Evolutionary conservation across 2,329 filamentous ascomycete genomes (phyloP), one percentile per base, ranked within the genome.

Genomic region (Zalaria sp.): DNA sequence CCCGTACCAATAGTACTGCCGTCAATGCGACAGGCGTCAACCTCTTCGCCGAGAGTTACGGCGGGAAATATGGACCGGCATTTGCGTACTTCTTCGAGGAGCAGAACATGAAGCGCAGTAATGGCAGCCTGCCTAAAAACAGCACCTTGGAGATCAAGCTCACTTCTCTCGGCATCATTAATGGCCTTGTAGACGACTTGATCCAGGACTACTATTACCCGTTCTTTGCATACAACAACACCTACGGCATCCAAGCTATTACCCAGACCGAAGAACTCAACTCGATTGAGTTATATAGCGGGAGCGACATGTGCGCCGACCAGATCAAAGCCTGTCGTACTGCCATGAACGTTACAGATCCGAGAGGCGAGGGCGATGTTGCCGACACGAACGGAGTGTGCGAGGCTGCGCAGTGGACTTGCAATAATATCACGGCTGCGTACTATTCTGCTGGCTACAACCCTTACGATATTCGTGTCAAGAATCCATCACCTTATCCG

Each of bases 121-220:
- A 66, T 42, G 72, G 75, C 3, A 57, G 66, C 2, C 44, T 74
- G 1, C 56, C 68, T 5, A 58, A 54, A 11, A 70, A 71, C 45
- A 64, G 60, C 31, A 77, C 73, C 2, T 59, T 80, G 7, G 68
- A 75, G 27, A 73, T 83, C 38, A 69, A 72, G 41, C 64, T 86
- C 5, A 64, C 63, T 9, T 74, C 79, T 0, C 59, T 86, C 0
- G 80, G 81, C 25, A 81, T 87, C 44, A 65, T 84, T 44, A 83
- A 86, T 55, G 81, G 80, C 8, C 75, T 79, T 48, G 64, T 86
- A 31, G 83, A 87, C 52, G 67, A 73, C 49, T 56, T 76, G 27
- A 66, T 77, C 1, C 78, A 85, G 58, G 64, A 65, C 3, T 70
- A 72, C 3, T 73, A 61, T 49, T 77, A 73, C 47, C 68, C 75